A percentile compares a stretch with the other conserved stretches of the same genome.
phyloP scores from a whole-genome alignment of 441 rosid genomes.

The Flueggea neowawraea region DNA sequence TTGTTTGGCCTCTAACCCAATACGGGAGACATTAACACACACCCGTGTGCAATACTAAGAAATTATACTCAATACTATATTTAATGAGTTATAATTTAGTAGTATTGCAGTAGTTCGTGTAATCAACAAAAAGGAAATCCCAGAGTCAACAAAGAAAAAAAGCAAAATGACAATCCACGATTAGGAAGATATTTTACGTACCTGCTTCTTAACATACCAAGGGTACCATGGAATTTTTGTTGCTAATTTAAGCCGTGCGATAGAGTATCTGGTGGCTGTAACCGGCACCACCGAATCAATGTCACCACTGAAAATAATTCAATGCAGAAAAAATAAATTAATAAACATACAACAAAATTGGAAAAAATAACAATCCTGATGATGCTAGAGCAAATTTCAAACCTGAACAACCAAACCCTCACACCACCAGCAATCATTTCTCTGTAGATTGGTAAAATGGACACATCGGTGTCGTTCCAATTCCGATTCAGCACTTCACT shows the following conservation, averaged over 20 bases:
- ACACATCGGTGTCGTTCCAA: constrained; percentile 87
- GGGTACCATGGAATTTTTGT: constrained; percentile 91
- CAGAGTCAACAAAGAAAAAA: too few species aligned
- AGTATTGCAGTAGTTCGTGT: too few species aligned
- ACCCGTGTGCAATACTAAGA: too few species aligned
- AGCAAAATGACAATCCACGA: too few species aligned
- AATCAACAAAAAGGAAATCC: too few species aligned
- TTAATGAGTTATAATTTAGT: too few species aligned
- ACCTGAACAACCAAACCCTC: constrained; percentile 98
- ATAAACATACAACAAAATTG: not conserved
- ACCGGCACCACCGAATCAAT: constrained; percentile 99
- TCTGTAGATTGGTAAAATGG: constrained; percentile 84
- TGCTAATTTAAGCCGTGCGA: constrained; percentile 66
- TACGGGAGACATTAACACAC: too few species aligned
- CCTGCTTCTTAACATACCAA: constrained; percentile 98
- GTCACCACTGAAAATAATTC: constrained; percentile 57
- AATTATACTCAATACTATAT: too few species aligned
- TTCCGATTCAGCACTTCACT: constrained; percentile 87
- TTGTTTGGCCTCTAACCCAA: too few species aligned
- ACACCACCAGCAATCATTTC: constrained; percentile 77
- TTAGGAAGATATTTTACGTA: constrained; percentile 18
- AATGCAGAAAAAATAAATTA: not conserved
- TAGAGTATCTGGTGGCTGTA: constrained; percentile 92
- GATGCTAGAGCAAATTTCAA: not conserved
- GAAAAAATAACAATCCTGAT: not conserved